Percentiles rank a stretch among this genome's conserved stretches.
Evolutionary conservation across 768 basidiomycete genomes (phyloP).

Genomic region (Termitomyces sp.): DNA sequence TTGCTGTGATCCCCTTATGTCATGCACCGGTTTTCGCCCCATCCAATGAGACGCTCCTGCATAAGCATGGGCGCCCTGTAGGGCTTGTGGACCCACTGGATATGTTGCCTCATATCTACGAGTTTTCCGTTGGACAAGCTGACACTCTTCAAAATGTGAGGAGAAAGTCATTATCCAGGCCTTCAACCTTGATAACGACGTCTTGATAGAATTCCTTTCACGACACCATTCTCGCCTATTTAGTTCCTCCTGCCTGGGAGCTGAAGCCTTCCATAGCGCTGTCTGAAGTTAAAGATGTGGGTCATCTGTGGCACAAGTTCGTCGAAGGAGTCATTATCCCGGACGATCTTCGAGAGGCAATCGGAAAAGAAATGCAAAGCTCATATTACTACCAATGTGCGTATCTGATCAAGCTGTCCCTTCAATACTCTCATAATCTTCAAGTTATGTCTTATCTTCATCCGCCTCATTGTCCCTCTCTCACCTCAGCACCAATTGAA

Average conservation of each 20-base stretch:
- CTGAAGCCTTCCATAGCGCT: conserved; percentile 23
- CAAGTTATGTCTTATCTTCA: conserved; percentile 32
- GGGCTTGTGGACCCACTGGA: conserved; percentile 54
- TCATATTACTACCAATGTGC: conserved; percentile 40
- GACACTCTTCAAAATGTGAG: conserved; percentile 3
- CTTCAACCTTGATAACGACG: background rate
- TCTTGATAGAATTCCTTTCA: conserved; percentile 18
- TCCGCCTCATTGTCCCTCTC: conserved; percentile 36
- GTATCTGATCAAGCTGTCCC: conserved; percentile 5
- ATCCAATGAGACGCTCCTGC: conserved; percentile 10
- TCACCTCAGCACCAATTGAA: conserved; percentile 36
- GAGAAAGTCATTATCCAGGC: background rate
- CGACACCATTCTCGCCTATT: conserved; percentile 23
- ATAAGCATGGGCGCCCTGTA: conserved; percentile 33
- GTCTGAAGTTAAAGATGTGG: conserved; percentile 24
- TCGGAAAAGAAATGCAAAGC: conserved; percentile 37
- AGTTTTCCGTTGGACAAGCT: conserved; percentile 18
- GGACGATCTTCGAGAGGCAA: conserved; percentile 23
- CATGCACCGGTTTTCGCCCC: conserved; percentile 34
- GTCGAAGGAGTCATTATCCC: conserved; percentile 29
- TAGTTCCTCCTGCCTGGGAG: conserved; percentile 34
- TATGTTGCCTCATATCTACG: conserved; percentile 42
- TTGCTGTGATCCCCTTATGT: conserved; percentile 41
- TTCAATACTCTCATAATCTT: background rate
- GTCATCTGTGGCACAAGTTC: conserved; percentile 37